A percentile compares a stretch with the other conserved stretches of the same genome.
phyloP scores from a whole-genome alignment of 2,329 filamentous ascomycete species.

The Microdochium paspali region DNA sequence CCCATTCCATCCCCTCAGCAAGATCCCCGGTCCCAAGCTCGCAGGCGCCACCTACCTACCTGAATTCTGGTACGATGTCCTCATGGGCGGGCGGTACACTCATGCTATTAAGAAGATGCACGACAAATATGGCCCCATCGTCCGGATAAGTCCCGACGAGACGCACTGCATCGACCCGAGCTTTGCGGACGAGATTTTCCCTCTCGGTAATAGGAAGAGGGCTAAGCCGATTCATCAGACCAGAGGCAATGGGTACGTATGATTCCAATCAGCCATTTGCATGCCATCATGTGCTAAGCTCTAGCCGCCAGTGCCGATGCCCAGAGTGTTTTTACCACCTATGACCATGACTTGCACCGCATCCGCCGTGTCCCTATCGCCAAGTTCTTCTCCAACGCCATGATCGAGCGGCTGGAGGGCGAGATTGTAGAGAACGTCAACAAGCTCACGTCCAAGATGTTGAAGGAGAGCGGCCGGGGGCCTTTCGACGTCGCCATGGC shows the following conservation, averaged over 20 bases:
- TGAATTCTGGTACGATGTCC: slow-evolving; percentile 27
- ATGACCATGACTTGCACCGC: slow-evolving; percentile 16
- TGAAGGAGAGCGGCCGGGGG: slow-evolving; percentile 1
- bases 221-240: slow-evolving; percentile 15
- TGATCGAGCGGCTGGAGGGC: slow-evolving; percentile 19
- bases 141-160: slow-evolving; percentile 7
- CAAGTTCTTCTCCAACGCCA: slow-evolving; percentile 16
- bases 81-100: slow-evolving; percentile 23
- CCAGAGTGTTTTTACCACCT: slow-evolving; percentile 11
- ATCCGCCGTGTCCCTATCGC: slow-evolving; percentile 11
- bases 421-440: slow-evolving; percentile 9
- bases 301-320: slow-evolving; percentile 10
- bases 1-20: slow-evolving; percentile 25
- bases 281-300: not conserved
- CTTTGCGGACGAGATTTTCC: slow-evolving; percentile 12
- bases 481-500: slow-evolving; percentile 8
- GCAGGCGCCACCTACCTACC: slow-evolving; percentile 24
- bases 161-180: slow-evolving; percentile 9
- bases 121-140: slow-evolving; percentile 17
- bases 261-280: not conserved
- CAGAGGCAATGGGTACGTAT: slow-evolving; percentile 4
- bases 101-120: slow-evolving; percentile 24
- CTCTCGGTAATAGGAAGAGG: slow-evolving; percentile 8
- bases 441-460: slow-evolving; percentile 17
- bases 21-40: slow-evolving; percentile 26